phyloP scores from a whole-genome alignment of 352 stramenopile species.

The Elongisporangium undulatum region DNA sequence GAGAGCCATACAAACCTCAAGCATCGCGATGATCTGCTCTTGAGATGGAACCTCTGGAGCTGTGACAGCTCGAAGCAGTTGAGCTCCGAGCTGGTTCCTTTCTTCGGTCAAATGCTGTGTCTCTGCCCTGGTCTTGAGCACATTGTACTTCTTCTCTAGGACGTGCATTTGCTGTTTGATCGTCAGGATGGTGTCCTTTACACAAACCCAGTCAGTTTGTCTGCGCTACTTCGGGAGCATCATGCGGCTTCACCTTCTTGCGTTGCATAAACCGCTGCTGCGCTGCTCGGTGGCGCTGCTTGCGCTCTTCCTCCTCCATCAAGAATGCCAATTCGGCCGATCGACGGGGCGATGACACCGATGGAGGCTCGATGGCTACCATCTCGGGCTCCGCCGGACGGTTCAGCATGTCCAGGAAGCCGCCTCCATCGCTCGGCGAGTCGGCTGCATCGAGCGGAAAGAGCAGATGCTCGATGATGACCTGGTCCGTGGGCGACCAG shows the following conservation, averaged over 20 bases:
- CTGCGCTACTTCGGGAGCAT: neutral
- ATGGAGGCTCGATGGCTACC: too few species aligned
- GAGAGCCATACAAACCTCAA: conserved; percentile 12
- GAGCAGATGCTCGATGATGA: conserved; percentile 57
- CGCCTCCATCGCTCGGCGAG: neutral
- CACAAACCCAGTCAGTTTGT: neutral
- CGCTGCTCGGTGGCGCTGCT: conserved; percentile 40
- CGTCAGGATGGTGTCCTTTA: conserved; percentile 23
- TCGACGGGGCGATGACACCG: neutral
- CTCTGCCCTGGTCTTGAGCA: conserved; percentile 30
- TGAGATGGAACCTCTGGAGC: conserved; percentile 3
- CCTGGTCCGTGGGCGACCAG: conserved; percentile 52
- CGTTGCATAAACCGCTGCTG: conserved; percentile 51
- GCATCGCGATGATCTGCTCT: conserved; percentile 18
- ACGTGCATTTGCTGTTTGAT: conserved; percentile 22
- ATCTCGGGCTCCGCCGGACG: neutral
- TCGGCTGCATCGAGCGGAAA: conserved; percentile 7
- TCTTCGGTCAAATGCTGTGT: conserved; percentile 9
- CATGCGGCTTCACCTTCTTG: too few species aligned
- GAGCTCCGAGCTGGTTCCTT: conserved; percentile 15
- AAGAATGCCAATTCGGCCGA: neutral
- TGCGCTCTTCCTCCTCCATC: conserved; percentile 30
- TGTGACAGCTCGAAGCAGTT: conserved; percentile 5
- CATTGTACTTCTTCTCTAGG: conserved; percentile 33
- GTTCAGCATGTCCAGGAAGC: conserved; percentile 5